Conservation (phyloP, 2,329 filamentous ascomycete genomes). For the Pestalotiopsis sp. region DNA sequence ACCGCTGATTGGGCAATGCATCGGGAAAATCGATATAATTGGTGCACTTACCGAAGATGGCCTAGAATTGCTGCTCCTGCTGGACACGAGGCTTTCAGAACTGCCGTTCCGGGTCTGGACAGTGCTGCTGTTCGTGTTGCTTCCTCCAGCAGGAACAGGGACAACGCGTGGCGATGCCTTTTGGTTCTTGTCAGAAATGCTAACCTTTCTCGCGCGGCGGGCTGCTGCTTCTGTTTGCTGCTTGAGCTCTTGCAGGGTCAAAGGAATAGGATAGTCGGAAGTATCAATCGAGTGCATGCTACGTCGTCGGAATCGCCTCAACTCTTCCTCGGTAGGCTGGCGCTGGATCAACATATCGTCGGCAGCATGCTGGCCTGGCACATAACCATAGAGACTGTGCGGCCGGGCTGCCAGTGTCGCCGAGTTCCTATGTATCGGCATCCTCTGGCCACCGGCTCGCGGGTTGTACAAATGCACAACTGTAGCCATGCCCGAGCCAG, state of each 20-base stretch:
- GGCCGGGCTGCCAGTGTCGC: slow-evolving; percentile 43
- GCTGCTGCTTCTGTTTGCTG: slow-evolving; percentile 35
- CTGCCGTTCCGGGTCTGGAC: slow-evolving; percentile 54
- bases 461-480: slow-evolving; percentile 57
- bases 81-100: slow-evolving; percentile 64
- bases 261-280: slow-evolving; percentile 39
- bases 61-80: slow-evolving; percentile 58
- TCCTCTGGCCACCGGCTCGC: slow-evolving; percentile 34
- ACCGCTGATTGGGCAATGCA: slow-evolving; percentile 45
- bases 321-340: slow-evolving; percentile 60
- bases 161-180: slow-evolving; percentile 37
- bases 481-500: slow-evolving; percentile 53
- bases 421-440: slow-evolving; percentile 30
- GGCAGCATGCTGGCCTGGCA: slow-evolving; percentile 46
- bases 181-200: slow-evolving; percentile 36
- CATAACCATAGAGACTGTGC: slow-evolving; percentile 49
- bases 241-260: slow-evolving; percentile 38
- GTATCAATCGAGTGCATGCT: slow-evolving; percentile 72
- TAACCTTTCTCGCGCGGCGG: slow-evolving; percentile 30
- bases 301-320: slow-evolving; percentile 76
- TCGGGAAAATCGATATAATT: slow-evolving; percentile 18
- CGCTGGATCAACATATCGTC: slow-evolving; percentile 71
- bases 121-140: slow-evolving; percentile 16
- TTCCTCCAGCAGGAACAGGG: slow-evolving; percentile 32
- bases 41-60: slow-evolving; percentile 63